Conservation (phyloP, 2,329 filamentous ascomycete genomes). For the Chrysoporthe austroafricana region DNA sequence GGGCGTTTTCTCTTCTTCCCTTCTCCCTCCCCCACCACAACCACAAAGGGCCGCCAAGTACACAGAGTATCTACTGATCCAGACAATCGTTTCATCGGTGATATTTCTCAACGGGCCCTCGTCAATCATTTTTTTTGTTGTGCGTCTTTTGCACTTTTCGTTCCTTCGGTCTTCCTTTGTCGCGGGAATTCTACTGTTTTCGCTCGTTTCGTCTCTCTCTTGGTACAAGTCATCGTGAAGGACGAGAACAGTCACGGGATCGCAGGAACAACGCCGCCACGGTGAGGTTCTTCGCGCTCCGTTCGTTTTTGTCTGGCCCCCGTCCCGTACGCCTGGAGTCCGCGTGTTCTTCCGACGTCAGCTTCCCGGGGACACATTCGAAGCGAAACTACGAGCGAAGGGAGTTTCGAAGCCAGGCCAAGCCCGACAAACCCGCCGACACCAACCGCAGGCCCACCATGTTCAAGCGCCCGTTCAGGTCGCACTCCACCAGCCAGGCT, state of each 20-base stretch:
- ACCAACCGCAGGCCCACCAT: conserved; percentile 56
- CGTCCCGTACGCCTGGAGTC: conserved; percentile 39
- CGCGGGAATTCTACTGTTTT: conserved; percentile 37
- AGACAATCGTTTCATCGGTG: conserved; percentile 39
- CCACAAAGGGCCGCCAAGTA: conserved; percentile 63
- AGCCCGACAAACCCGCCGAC: conserved; percentile 23
- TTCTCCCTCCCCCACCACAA: conserved; percentile 55
- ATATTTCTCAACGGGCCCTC: conserved; percentile 60
- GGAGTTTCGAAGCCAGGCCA: conserved; percentile 23
- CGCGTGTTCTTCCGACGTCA: conserved; percentile 31
- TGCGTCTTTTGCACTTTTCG: conserved; percentile 40
- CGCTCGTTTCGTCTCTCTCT: conserved; percentile 53
- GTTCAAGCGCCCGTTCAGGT: conserved; percentile 91
- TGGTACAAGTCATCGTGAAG: conserved; percentile 36
- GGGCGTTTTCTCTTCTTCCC: conserved; percentile 43
- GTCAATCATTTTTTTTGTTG: conserved; percentile 46
- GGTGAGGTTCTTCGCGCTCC: conserved; percentile 40
- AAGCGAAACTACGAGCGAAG: conserved; percentile 25
- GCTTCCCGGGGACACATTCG: conserved; percentile 24
- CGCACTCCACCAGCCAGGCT: conserved; percentile 61
- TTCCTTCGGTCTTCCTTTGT: conserved; percentile 42
- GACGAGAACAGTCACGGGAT: conserved; percentile 24
- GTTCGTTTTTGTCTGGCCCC: conserved; percentile 37
- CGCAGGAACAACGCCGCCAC: conserved; percentile 22
- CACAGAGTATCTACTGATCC: conserved; percentile 56